Evolutionary conservation across 306 rosid species (phyloP).

Genomic region (Inga leiocalycina): DNA sequence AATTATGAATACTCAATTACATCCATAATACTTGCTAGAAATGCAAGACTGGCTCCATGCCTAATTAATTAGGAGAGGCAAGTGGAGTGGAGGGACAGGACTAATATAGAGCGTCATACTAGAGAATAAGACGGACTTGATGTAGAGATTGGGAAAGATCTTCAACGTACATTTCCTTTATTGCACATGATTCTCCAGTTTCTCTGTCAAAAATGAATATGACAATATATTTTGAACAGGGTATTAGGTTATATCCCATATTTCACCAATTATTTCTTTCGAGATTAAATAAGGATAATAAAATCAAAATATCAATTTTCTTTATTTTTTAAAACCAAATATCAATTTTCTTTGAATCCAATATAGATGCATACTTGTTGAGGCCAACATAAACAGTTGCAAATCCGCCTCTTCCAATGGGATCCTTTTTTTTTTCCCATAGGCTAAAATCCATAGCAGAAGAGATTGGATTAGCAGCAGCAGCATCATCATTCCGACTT

Average conservation of each 20-base stretch:
- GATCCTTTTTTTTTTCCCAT: not conserved
- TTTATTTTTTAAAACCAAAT: too few relatives aligned
- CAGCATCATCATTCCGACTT: not conserved
- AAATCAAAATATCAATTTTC: not conserved
- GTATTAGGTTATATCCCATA: too few relatives aligned
- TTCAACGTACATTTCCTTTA: not conserved
- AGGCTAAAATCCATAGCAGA: not conserved
- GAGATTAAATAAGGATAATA: too few relatives aligned
- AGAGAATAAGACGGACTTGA: not conserved
- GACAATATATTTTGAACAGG: not conserved
- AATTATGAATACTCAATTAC: too few relatives aligned
- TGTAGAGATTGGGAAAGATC: not conserved
- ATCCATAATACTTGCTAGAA: too few relatives aligned
- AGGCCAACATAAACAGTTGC: not conserved
- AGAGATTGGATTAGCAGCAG: not conserved
- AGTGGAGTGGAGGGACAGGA: too few relatives aligned
- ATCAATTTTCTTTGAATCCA: not conserved
- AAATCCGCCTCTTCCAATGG: not conserved
- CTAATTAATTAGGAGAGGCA: too few relatives aligned
- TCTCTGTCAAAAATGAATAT: not conserved
- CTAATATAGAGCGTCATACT: too few relatives aligned
- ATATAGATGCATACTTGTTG: not conserved
- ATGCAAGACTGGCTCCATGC: too few relatives aligned
- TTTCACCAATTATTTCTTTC: too few relatives aligned
- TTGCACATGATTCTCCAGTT: not conserved